Evolutionary conservation across 805 yeast species (phyloP).

Genomic region (Yarrowia yakushimensis): DNA sequence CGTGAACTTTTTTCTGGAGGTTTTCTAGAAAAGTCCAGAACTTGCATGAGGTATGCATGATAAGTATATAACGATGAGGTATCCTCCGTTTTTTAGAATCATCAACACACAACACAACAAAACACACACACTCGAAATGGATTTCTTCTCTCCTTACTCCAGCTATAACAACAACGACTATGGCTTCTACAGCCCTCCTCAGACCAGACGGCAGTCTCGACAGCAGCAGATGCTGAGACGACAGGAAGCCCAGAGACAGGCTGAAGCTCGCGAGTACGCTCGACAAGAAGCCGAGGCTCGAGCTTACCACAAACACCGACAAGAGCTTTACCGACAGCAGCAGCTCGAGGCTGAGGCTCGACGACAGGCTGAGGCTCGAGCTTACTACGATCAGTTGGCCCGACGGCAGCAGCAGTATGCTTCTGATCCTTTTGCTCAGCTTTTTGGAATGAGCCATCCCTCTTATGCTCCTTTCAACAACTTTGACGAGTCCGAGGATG

Average conservation of each 20-base stretch:
- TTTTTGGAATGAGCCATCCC: background rate
- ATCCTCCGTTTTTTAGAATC: background rate
- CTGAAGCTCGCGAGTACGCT: constrained; percentile 11
- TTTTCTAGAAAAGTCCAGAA: constrained; percentile 18
- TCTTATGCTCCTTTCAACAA: constrained; percentile 1
- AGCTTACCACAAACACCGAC: constrained; percentile 7
- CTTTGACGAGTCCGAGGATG: constrained; percentile 23
- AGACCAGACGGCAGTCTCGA: constrained; percentile 7
- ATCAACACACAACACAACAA: background rate
- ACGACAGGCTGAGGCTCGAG: constrained; percentile 11
- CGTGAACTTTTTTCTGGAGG: background rate
- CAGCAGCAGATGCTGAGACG: constrained; percentile 17
- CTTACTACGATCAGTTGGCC: constrained; percentile 19
- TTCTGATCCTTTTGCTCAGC: constrained; percentile 10
- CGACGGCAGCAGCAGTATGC: background rate
- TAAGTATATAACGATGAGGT: constrained; percentile 12
- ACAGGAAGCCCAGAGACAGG: constrained; percentile 16
- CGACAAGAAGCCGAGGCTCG: constrained; percentile 17
- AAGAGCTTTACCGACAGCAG: constrained; percentile 1
- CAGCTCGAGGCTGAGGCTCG: constrained; percentile 9
- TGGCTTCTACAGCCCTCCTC: constrained; percentile 8
- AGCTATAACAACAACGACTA: background rate
- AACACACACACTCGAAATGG: background rate
- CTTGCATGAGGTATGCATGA: background rate
- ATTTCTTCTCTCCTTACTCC: constrained; percentile 11